A percentile compares a stretch with the other conserved stretches of the same genome.
Evolutionary conservation across 768 basidiomycete species (phyloP).

Genomic region (Phaeotremella skinneri): DNA sequence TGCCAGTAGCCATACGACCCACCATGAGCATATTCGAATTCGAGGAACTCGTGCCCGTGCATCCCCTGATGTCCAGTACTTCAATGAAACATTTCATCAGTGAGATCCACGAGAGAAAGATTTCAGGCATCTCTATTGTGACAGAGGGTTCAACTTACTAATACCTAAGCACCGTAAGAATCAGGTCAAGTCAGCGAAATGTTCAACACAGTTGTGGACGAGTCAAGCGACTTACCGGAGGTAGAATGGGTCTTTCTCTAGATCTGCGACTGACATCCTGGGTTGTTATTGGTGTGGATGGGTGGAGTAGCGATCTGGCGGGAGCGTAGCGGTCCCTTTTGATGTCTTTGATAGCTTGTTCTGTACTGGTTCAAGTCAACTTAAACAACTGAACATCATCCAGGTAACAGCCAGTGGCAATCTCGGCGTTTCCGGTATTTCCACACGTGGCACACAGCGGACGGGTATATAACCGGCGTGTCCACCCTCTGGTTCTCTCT

Average conservation of each 20-base stretch:
- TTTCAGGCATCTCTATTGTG: constrained; percentile 2
- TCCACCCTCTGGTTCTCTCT: too few relatives aligned
- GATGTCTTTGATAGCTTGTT: too few relatives aligned
- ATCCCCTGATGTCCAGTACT: constrained; percentile 98
- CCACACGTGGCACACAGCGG: too few relatives aligned
- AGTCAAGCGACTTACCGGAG: constrained; percentile 37
- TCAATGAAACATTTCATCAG: constrained; percentile 12
- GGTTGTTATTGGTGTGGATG: background rate
- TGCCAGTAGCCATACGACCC: constrained; percentile 9
- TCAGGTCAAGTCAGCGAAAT: background rate
- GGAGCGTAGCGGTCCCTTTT: too few relatives aligned
- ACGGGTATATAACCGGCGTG: too few relatives aligned
- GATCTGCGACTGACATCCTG: constrained; percentile 36
- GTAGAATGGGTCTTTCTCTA: constrained; percentile 53
- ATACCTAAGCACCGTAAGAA: constrained; percentile 32
- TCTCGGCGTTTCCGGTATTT: too few relatives aligned
- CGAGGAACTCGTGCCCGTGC: constrained; percentile 95
- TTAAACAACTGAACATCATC: too few relatives aligned
- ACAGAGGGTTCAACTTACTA: constrained; percentile 37
- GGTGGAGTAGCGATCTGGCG: background rate
- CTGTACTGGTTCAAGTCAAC: too few relatives aligned
- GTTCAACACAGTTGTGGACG: background rate
- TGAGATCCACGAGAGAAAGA: background rate
- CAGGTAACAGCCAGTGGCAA: too few relatives aligned
- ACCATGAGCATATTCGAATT: constrained; percentile 97